Evolutionary conservation across 2,329 filamentous ascomycete genomes (phyloP), one percentile per base, ranked within the genome.

Genomic region (Hyphodiscus sp.): DNA sequence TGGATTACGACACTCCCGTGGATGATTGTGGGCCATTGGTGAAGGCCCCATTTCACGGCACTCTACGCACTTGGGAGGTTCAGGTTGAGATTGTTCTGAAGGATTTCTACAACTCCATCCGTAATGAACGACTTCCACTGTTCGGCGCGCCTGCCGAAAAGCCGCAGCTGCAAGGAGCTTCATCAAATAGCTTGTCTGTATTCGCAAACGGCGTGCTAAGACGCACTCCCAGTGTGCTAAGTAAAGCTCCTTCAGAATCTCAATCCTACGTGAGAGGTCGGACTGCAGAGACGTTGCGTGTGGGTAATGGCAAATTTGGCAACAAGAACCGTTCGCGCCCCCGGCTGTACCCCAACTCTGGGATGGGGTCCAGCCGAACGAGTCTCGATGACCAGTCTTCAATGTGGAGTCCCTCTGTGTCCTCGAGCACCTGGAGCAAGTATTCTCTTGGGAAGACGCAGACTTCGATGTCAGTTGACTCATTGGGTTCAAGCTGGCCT

Each of bases 391-490:
- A 99, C 63, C 83, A 85, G 55, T 88, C 84, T 57, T 95, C 90
- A 1, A 79, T 96, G 46, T 97, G 90, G 89, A 96, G 89, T 63
- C 94, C 94, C 11, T 76, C 82, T 1, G 72, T 77, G 41, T 80
- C 78, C 16, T 95, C 91, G n/a, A 95, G 91, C 59, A 94, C 89
- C 0, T 96, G 91, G 91, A 96, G 91, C 73, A 92, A 89, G 64
- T 89, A 94, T 66, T 97, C 92, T 0, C 78, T 95, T 56, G 90
- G 91, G 30, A 90, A 95, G 67, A 95, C 91, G 0, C 85, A 95
- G 58, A 91, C 90, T 0, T 92, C 91, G 2, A 88, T 94, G 76
- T 96, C 91, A 4, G 87, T 96, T 64, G 90, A 96, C 67, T 96
- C 91, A 1, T 85, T 97, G 62, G 86, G 85, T 19, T 91, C 89